These are phyloP conservation scores for Coleophoma crateriformis DNA, from an alignment of 2,329 filamentous ascomycete species.

Conservation along the genomic window DNA sequence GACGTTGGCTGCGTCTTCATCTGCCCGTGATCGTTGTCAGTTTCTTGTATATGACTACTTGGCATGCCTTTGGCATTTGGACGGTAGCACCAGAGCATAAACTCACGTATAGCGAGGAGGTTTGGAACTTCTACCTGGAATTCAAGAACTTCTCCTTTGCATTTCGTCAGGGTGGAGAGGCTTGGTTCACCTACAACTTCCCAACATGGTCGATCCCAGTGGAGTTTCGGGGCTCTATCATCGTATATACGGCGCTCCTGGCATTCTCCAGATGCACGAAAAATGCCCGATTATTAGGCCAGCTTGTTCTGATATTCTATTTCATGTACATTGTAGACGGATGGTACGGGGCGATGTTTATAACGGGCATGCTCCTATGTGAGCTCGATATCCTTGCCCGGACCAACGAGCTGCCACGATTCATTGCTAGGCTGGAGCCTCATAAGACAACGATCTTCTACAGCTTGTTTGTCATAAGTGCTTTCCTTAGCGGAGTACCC, in stretches of 20 bases:
- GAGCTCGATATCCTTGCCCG: slow-evolving; percentile 53
- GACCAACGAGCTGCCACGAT: slow-evolving; percentile 42
- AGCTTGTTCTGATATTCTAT: slow-evolving; percentile 51
- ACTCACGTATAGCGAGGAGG: slow-evolving; percentile 14
- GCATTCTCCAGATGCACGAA: slow-evolving; percentile 51
- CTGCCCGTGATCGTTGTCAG: slow-evolving; percentile 38
- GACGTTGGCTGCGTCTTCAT: slow-evolving; percentile 39
- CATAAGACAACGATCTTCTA: slow-evolving; percentile 47
- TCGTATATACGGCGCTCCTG: slow-evolving; percentile 50
- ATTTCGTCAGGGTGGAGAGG: slow-evolving; percentile 50
- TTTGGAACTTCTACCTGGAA: slow-evolving; percentile 31
- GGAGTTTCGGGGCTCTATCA: slow-evolving; percentile 57
- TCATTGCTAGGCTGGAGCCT: slow-evolving; percentile 38
- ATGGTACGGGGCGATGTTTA: slow-evolving; percentile 55
- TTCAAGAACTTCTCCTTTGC: slow-evolving; percentile 66
- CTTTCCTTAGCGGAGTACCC: slow-evolving; percentile 58
- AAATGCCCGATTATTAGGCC: slow-evolving; percentile 48
- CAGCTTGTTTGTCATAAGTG: slow-evolving; percentile 42
- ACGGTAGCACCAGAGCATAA: slow-evolving; percentile 11
- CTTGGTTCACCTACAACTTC: slow-evolving; percentile 52
- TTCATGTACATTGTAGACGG: slow-evolving; percentile 65
- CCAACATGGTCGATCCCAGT: slow-evolving; percentile 61
- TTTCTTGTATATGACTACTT: slow-evolving; percentile 25
- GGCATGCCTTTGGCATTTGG: slow-evolving; percentile 22
- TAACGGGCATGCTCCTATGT: slow-evolving; percentile 54